phyloP scores from a whole-genome alignment of 768 basidiomycete genomes.

The Leccinum fibrillosum region DNA sequence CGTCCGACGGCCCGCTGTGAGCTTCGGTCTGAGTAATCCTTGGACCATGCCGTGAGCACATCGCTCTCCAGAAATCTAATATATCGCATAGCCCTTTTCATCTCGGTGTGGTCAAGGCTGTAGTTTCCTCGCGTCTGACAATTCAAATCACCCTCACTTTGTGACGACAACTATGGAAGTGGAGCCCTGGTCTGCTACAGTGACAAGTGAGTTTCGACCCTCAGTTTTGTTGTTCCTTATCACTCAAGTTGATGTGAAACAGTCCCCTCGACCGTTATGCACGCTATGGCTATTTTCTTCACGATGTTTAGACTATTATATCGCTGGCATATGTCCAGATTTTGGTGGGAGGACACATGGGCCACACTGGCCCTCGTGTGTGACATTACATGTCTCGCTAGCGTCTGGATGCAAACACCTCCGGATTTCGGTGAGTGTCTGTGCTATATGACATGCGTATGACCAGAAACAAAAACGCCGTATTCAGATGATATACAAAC shows the following conservation, averaged over 20 bases:
- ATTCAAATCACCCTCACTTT: background rate
- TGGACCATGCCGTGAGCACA: background rate
- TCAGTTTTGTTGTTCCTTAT: background rate
- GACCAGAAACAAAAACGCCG: background rate
- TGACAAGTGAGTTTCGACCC: slow-evolving; percentile 10
- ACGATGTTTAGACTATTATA: slow-evolving; percentile 20
- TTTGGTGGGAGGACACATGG: slow-evolving; percentile 30
- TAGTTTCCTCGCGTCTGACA: background rate
- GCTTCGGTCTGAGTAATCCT: background rate
- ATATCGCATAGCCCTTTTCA: background rate
- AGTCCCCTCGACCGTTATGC: slow-evolving; percentile 17
- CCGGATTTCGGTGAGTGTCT: slow-evolving; percentile 9
- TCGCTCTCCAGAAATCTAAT: background rate
- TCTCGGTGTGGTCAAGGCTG: background rate
- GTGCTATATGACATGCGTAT: background rate
- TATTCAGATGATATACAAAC: background rate
- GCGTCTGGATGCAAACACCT: slow-evolving; percentile 16
- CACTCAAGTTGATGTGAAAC: background rate
- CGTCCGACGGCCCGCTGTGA: background rate
- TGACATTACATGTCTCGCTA: slow-evolving; percentile 18
- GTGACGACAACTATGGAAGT: background rate
- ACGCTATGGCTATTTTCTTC: slow-evolving; percentile 17
- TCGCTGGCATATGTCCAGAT: slow-evolving; percentile 16
- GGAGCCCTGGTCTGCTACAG: slow-evolving; percentile 6
- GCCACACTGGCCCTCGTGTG: slow-evolving; percentile 22